Percentiles rank a stretch among this genome's conserved stretches.
Evolutionary conservation across 352 stramenopile species (phyloP).

Genomic region (Phytophthora tentaculata): DNA sequence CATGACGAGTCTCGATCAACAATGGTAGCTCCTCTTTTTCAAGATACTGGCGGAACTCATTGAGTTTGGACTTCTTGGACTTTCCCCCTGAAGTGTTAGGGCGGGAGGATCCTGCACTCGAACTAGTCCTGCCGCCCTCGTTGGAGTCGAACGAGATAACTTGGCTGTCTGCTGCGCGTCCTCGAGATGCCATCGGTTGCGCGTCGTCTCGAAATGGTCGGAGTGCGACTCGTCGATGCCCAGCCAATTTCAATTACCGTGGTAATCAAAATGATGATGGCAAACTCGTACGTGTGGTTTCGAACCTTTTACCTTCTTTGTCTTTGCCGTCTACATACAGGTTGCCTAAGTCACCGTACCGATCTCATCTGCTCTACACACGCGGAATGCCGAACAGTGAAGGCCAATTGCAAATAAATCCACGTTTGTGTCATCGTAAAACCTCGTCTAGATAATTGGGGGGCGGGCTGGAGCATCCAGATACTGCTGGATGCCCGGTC

Average conservation of each 20-base stretch:
- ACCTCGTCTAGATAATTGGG: neutral
- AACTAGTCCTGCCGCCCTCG: slow-evolving; percentile 12
- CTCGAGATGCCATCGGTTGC: slow-evolving; percentile 25
- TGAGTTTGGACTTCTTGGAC: slow-evolving; percentile 62
- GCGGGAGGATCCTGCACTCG: slow-evolving; percentile 21
- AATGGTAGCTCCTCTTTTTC: slow-evolving; percentile 74
- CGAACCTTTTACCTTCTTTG: too few species aligned
- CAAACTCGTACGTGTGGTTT: too few species aligned
- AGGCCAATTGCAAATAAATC: neutral
- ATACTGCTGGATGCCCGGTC: too few species aligned
- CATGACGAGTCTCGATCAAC: slow-evolving; percentile 51
- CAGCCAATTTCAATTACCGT: neutral
- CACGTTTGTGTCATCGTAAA: neutral
- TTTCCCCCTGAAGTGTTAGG: slow-evolving; percentile 59
- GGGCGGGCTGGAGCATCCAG: too few species aligned
- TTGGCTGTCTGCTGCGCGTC: slow-evolving; percentile 38
- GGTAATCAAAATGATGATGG: slow-evolving; percentile 4
- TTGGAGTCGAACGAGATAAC: slow-evolving; percentile 59
- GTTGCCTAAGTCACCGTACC: too few species aligned
- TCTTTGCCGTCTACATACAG: too few species aligned
- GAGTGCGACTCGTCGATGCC: neutral
- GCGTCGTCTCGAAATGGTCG: neutral
- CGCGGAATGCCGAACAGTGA: too few species aligned
- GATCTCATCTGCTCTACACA: too few species aligned
- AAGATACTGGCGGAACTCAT: slow-evolving; percentile 77